Evolutionary conservation across 2,329 filamentous ascomycete genomes (phyloP).

Genomic region (Aspergillus sp.): DNA sequence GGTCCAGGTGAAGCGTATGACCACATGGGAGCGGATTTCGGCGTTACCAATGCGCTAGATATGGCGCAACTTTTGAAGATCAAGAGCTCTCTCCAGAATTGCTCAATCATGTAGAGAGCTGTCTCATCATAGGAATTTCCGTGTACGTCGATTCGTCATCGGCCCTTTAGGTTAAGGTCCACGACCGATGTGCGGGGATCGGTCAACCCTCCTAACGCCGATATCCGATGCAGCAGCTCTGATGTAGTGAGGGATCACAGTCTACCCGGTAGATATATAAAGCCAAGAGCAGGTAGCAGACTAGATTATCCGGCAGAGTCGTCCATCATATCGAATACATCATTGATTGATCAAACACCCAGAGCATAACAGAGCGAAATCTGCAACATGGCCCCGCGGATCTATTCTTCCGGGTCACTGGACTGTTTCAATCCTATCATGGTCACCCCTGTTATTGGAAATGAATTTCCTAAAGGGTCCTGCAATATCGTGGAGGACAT

Average conservation of each 20-base stretch:
- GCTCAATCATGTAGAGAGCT: not conserved
- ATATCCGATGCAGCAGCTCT: not conserved
- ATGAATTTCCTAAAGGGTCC: constrained; percentile 37
- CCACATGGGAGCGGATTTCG: not conserved
- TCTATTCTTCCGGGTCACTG: constrained; percentile 13
- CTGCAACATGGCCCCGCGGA: constrained; percentile 3
- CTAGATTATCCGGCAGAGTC: too few species aligned
- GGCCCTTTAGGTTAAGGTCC: not conserved
- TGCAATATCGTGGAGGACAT: constrained; percentile 49
- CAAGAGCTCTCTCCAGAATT: not conserved
- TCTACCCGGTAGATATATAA: not conserved
- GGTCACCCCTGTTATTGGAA: constrained; percentile 41
- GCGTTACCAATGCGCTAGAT: not conserved
- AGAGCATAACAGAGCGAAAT: too few species aligned
- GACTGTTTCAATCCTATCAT: constrained; percentile 11
- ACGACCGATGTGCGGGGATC: too few species aligned
- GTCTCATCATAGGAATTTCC: too few species aligned
- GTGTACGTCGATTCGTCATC: not conserved
- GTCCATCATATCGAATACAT: too few species aligned
- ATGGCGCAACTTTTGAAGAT: not conserved
- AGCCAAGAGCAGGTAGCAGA: not conserved
- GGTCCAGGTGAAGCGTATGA: not conserved
- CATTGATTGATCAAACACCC: not conserved
- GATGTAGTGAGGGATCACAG: too few species aligned
- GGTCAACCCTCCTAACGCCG: not conserved